A percentile compares a stretch with the other conserved stretches of the same genome.
Conservation (phyloP, 129 eudicot genomes). For the Silybum marianum region DNA sequence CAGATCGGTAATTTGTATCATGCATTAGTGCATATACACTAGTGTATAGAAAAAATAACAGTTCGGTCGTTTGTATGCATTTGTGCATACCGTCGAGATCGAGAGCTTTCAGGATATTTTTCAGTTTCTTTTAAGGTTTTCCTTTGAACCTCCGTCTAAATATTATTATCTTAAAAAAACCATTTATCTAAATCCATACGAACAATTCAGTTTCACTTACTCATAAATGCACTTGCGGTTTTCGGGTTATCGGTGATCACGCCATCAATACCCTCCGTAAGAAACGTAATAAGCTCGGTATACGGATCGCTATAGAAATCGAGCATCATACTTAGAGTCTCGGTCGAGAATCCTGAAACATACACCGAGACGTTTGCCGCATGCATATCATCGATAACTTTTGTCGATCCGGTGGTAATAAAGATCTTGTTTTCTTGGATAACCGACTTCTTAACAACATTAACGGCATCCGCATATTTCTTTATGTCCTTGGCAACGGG, state of each 20-base stretch:
- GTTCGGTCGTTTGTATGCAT: too few relatives aligned
- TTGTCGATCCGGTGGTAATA: constrained; percentile 48
- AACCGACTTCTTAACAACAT: constrained; percentile 43
- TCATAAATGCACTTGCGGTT: constrained; percentile 64
- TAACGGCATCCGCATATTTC: constrained; percentile 75
- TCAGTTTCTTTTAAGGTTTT: too few relatives aligned
- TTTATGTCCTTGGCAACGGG: constrained; percentile 50
- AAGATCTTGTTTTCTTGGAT: constrained; percentile 26
- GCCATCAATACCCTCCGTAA: constrained; percentile 55
- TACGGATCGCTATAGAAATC: constrained; percentile 83
- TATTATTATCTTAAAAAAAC: too few relatives aligned
- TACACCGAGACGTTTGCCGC: constrained; percentile 78
- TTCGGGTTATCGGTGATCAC: constrained; percentile 74
- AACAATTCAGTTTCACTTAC: constrained; percentile 46
- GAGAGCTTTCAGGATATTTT: too few relatives aligned
- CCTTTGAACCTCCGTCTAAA: too few relatives aligned
- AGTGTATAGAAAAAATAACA: too few relatives aligned
- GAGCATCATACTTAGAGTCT: constrained; percentile 50
- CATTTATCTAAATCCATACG: too few relatives aligned
- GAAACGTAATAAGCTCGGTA: constrained; percentile 55
- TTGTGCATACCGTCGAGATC: too few relatives aligned
- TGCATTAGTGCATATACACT: too few relatives aligned
- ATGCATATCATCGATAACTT: constrained; percentile 55
- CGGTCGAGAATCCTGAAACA: constrained; percentile 56
- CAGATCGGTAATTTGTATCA: too few relatives aligned